A percentile compares a stretch with the other conserved stretches of the same genome.
These are phyloP conservation scores for Amborella trichopoda DNA, from an alignment of 164 flowering plant species.

Conservation along the genomic window DNA sequence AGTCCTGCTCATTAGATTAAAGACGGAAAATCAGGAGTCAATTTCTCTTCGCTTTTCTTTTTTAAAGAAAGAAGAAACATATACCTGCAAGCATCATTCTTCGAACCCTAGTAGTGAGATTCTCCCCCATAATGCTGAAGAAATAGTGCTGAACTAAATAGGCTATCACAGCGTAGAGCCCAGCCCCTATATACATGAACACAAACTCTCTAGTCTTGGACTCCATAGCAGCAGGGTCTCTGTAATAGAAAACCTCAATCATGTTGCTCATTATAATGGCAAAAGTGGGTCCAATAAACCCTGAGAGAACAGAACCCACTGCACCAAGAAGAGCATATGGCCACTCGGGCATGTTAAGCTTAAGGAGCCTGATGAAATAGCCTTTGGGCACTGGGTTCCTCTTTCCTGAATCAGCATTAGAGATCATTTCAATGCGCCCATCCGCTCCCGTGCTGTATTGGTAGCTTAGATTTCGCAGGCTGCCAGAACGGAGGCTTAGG, in stretches of 20 bases:
- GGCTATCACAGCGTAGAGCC: conserved; percentile 84
- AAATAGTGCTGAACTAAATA: conserved; percentile 91
- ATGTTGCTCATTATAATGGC: conserved; percentile 97
- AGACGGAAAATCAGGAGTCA: background rate
- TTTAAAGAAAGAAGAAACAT: background rate
- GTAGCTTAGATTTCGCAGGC: conserved; percentile 86
- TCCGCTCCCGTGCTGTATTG: conserved; percentile 94
- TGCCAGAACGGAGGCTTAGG: conserved; percentile 84
- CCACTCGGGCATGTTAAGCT: conserved; percentile 93
- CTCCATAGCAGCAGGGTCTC: conserved; percentile 58
- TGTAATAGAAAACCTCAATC: conserved; percentile 97
- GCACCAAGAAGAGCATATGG: conserved; percentile 92
- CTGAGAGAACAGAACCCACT: conserved; percentile 78
- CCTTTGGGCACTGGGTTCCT: conserved; percentile 77
- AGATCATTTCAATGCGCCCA: conserved; percentile 92
- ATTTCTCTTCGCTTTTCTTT: too few relatives aligned
- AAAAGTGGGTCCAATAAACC: conserved; percentile 90
- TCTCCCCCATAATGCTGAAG: conserved; percentile 96
- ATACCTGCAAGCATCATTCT: conserved; percentile 98
- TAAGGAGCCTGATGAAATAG: conserved; percentile 72
- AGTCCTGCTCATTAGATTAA: conserved; percentile 1
- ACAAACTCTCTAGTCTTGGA: conserved; percentile 82
- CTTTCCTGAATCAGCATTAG: conserved; percentile 72
- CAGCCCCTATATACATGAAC: conserved; percentile 85
- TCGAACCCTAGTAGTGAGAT: conserved; percentile 90